A percentile compares a stretch with the other conserved stretches of the same genome.
phyloP scores from a whole-genome alignment of 73 alveolate genomes.

The Strombidium stylifer region DNA sequence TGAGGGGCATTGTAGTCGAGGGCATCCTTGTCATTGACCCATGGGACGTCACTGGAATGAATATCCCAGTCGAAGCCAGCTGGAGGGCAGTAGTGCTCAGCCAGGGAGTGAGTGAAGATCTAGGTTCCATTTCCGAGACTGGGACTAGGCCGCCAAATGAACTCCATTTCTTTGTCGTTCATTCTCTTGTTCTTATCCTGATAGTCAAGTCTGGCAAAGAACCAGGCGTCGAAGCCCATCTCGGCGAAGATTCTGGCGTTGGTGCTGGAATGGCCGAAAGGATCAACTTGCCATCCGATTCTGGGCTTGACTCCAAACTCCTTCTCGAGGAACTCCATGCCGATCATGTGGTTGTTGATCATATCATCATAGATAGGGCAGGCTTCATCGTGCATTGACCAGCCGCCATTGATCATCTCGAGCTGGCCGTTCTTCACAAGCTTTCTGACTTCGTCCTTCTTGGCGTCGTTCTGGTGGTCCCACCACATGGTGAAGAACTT shows the following conservation, averaged over 20 bases:
- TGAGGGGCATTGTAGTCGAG: slow-evolving; percentile 51
- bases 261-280: slow-evolving; percentile 92
- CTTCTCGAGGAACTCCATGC: slow-evolving; percentile 82
- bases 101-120: slow-evolving; percentile 52
- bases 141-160: slow-evolving; percentile 77
- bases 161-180: slow-evolving; percentile 75
- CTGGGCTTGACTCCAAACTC: slow-evolving; percentile 83
- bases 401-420: slow-evolving; percentile 92
- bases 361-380: slow-evolving; percentile 88
- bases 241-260: slow-evolving; percentile 83
- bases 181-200: slow-evolving; percentile 74
- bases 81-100: slow-evolving; percentile 73
- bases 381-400: slow-evolving; percentile 98
- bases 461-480: slow-evolving; percentile 58
- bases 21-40: slow-evolving; percentile 27
- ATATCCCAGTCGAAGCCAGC: slow-evolving; percentile 47
- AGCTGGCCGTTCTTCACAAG: slow-evolving; percentile 71
- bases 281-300: slow-evolving; percentile 92
- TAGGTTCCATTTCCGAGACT: slow-evolving; percentile 18
- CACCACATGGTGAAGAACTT: slow-evolving; percentile 80
- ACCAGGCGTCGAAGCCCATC: slow-evolving; percentile 94
- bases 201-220: slow-evolving; percentile 93
- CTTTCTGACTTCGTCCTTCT: slow-evolving; percentile 46
- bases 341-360: slow-evolving; percentile 86
- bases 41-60: slow-evolving; percentile 25